Conservation (phyloP, 2,329 filamentous ascomycete genomes). For the Beauveria pseudobassiana region DNA sequence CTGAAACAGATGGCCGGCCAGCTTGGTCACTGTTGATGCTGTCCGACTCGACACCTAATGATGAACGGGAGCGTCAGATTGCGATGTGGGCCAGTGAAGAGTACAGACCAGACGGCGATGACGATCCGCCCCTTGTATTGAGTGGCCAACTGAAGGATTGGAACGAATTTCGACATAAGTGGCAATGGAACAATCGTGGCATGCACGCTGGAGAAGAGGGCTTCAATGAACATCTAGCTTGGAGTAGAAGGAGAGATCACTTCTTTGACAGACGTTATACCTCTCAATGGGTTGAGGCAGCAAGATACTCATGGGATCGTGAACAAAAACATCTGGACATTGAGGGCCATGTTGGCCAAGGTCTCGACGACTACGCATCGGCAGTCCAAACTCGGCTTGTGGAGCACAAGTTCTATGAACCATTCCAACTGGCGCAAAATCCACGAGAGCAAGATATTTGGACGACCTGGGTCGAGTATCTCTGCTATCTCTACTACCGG, state of each 20-base stretch:
- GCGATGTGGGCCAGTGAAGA: not conserved
- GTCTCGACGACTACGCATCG: not conserved
- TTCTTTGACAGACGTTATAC: not conserved
- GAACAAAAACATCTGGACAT: not conserved
- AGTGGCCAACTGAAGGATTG: not conserved
- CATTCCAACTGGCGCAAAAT: not conserved
- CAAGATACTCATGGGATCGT: not conserved
- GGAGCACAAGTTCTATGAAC: not conserved
- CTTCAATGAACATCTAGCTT: not conserved
- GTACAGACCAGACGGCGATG: not conserved
- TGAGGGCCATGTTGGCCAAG: not conserved
- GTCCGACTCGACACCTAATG: too few species aligned
- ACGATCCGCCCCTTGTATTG: not conserved
- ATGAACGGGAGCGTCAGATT: not conserved
- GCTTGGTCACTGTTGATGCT: too few species aligned
- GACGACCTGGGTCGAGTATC: not conserved
- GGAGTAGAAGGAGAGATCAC: not conserved
- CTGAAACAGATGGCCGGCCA: too few species aligned
- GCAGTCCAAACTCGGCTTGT: not conserved
- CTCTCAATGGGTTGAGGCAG: not conserved
- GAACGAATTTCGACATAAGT: not conserved
- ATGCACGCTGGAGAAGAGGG: not conserved
- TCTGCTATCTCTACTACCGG: not conserved
- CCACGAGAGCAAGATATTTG: not conserved
- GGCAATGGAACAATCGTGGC: not conserved